These are phyloP conservation scores for Tetradesmus lagerheimii DNA, from an alignment of 139 green algal genomes.

Conservation along the genomic window DNA sequence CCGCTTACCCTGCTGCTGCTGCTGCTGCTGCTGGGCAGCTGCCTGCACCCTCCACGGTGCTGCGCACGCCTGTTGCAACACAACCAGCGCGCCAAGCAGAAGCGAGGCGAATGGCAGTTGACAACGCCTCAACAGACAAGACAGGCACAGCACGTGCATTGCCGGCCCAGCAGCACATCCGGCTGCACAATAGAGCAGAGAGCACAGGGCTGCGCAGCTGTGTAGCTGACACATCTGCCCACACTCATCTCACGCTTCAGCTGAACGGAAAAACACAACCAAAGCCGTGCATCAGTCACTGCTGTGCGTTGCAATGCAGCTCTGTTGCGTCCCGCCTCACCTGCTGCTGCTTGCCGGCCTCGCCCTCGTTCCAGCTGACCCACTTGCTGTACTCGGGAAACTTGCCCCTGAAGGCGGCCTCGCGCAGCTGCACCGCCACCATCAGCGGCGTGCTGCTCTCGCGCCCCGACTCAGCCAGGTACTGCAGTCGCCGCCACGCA, in stretches of 20 bases:
- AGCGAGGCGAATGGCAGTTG: too few relatives aligned
- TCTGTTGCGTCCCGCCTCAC: neutral
- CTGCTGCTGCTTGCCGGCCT: conserved; percentile 33
- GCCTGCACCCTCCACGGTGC: neutral
- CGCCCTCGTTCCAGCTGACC: conserved; percentile 20
- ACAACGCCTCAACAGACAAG: too few relatives aligned
- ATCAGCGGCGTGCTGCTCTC: conserved; percentile 49
- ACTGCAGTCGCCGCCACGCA: conserved; percentile 63
- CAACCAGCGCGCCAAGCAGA: too few relatives aligned
- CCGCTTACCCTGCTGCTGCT: neutral
- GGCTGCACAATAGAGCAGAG: too few relatives aligned
- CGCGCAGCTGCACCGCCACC: conserved; percentile 45
- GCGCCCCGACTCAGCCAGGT: conserved; percentile 55
- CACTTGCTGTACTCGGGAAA: conserved; percentile 54
- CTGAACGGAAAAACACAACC: too few relatives aligned
- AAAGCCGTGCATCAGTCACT: neutral
- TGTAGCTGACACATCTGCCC: too few relatives aligned
- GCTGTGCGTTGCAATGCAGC: neutral
- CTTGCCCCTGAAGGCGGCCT: conserved; percentile 26
- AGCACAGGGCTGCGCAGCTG: too few relatives aligned
- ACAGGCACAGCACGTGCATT: too few relatives aligned
- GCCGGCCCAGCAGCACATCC: too few relatives aligned
- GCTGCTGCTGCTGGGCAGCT: neutral
- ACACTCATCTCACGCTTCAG: too few relatives aligned
- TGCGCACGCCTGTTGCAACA: conserved; percentile 1